Evolutionary conservation across 139 green algal species (phyloP).

Genomic region (Axilococcus clingmanii): DNA sequence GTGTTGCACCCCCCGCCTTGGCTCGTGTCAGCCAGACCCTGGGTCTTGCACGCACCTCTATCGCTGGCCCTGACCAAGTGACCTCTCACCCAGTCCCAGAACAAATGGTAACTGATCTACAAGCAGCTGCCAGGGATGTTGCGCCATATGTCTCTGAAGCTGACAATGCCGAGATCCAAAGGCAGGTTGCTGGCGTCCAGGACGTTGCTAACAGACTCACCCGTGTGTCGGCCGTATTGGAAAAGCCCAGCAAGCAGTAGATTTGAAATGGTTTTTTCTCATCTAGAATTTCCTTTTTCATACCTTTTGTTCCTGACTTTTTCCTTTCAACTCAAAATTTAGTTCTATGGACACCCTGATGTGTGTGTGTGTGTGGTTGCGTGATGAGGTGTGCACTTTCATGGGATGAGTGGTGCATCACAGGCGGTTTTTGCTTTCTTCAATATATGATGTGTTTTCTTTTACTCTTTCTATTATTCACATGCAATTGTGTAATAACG

Average conservation of each 20-base stretch:
- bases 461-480: not conserved
- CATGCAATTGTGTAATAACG: not conserved
- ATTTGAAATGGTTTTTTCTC: no score
- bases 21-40: slow-evolving; percentile 3
- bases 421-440: no score
- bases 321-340: no score
- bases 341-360: no score
- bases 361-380: no score
- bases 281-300: no score
- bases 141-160: slow-evolving; percentile 2
- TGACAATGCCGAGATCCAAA: slow-evolving; percentile 1
- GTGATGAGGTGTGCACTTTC: no score
- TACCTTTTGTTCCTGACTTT: no score
- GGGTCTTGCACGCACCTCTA: slow-evolving; percentile 7
- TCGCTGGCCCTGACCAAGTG: not conserved
- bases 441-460: no score
- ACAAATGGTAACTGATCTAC: slow-evolving; percentile 5
- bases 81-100: not conserved
- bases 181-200: slow-evolving; percentile 4
- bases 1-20: slow-evolving; percentile 1
- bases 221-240: slow-evolving; percentile 9
- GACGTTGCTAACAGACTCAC: slow-evolving; percentile 3
- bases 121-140: slow-evolving; percentile 2
- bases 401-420: no score
- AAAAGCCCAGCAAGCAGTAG: not conserved